Conservation (phyloP, 1,284 basidiomycete species). For the Laetiporus sulphureus region DNA sequence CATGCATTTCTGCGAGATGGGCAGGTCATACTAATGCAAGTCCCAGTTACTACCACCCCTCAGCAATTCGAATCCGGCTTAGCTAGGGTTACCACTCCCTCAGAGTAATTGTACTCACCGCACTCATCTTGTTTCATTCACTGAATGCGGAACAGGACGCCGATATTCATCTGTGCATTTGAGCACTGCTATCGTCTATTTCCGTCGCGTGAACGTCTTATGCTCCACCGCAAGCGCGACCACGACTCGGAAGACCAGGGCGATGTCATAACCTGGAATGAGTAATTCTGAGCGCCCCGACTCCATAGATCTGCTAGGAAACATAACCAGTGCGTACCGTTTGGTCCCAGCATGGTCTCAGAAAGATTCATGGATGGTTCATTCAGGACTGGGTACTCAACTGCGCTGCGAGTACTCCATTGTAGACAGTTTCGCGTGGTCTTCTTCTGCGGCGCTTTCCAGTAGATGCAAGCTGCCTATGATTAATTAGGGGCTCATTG, state of each 20-base stretch:
- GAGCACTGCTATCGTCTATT: slow-evolving; percentile 66
- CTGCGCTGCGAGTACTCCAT: no score
- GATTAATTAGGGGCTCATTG: no score
- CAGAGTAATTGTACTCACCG: slow-evolving; percentile 35
- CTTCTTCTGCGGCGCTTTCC: no score
- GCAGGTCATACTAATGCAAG: background rate
- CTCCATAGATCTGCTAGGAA: no score
- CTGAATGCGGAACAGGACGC: slow-evolving; percentile 36
- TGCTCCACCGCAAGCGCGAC: slow-evolving; percentile 66
- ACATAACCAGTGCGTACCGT: no score
- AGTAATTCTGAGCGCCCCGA: no score
- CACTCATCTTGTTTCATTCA: background rate
- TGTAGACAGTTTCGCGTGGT: no score
- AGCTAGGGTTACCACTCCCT: slow-evolving; percentile 46
- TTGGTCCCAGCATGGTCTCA: no score
- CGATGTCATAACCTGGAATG: slow-evolving; percentile 73
- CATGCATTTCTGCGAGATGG: background rate
- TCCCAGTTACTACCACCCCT: slow-evolving; percentile 38
- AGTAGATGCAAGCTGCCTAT: no score
- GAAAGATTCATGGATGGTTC: no score
- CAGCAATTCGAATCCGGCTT: slow-evolving; percentile 37
- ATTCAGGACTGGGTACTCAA: no score
- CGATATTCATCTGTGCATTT: slow-evolving; percentile 59
- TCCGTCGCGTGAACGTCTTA: slow-evolving; percentile 60
- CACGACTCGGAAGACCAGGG: slow-evolving; percentile 53